Percentiles rank a stretch among this genome's conserved stretches.
phyloP scores from a whole-genome alignment of 2,329 filamentous ascomycete species.

The Arthrinium phaeospermum region DNA sequence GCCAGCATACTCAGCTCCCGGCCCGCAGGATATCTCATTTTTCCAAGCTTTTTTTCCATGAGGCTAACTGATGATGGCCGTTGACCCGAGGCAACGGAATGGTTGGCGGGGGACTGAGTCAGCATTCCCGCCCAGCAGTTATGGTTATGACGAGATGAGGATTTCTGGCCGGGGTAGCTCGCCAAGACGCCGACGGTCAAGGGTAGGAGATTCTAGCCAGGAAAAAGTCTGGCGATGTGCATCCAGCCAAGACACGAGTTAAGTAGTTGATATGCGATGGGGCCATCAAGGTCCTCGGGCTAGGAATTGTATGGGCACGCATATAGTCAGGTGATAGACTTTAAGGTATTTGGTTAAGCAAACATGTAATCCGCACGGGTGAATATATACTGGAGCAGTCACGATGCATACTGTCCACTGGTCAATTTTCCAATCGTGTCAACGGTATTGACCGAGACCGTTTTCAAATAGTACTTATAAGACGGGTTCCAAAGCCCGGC shows the following conservation, averaged over 20 bases:
- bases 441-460: not conserved
- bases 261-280: not conserved
- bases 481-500: no score
- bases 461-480: not conserved
- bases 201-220: not conserved
- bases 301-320: not conserved
- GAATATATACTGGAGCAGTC: no score
- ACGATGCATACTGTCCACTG: no score
- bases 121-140: no score
- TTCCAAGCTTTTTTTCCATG: not conserved
- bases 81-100: not conserved
- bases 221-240: not conserved
- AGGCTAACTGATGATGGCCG: not conserved
- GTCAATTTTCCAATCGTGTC: not conserved
- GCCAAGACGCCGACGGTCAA: not conserved
- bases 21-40: not conserved
- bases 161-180: not conserved
- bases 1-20: not conserved
- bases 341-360: not conserved
- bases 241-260: constrained; percentile 6
- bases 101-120: not conserved
- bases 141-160: not conserved
- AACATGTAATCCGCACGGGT: not conserved
- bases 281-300: constrained; percentile 22
- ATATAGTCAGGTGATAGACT: not conserved